Conservation (phyloP, 2,329 filamentous ascomycete genomes). For the Beauveria brongniartii region DNA sequence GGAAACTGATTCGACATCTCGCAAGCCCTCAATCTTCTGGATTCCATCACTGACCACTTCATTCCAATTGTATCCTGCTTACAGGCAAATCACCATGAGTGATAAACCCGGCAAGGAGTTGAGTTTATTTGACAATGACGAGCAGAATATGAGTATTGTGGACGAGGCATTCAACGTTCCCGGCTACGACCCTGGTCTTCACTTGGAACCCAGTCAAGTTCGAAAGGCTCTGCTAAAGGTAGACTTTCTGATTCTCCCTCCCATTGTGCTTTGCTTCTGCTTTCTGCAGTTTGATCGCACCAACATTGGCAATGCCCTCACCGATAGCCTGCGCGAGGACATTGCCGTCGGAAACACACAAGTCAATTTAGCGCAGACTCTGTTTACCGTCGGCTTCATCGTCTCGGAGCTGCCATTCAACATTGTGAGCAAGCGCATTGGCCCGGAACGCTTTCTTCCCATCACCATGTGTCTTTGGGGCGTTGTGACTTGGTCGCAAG, state of each 20-base stretch:
- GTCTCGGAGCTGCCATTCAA: constrained; percentile 30
- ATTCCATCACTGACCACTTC: no score
- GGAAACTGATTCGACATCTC: no score
- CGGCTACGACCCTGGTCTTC: constrained; percentile 18
- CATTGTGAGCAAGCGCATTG: constrained; percentile 20
- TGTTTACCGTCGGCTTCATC: constrained; percentile 42
- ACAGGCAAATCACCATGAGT: no score
- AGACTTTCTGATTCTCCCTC: constrained; percentile 21
- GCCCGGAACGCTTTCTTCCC: constrained; percentile 21
- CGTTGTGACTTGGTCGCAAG: constrained; percentile 20
- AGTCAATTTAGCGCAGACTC: constrained; percentile 43
- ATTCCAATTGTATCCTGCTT: no score
- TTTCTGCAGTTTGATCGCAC: constrained; percentile 26
- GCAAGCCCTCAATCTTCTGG: no score
- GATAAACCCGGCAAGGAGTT: no score
- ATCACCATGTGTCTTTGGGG: constrained; percentile 25
- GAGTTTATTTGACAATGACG: not conserved
- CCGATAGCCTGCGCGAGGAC: constrained; percentile 40
- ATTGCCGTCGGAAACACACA: constrained; percentile 40
- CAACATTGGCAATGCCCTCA: constrained; percentile 43
- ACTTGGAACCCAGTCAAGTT: constrained; percentile 7
- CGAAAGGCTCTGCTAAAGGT: constrained; percentile 17
- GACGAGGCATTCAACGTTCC: constrained; percentile 17
- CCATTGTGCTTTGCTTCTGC: constrained; percentile 24
- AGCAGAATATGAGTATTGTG: constrained; percentile 12